Evolutionary conservation across 768 basidiomycete species (phyloP).

Genomic region (Postia placenta): DNA sequence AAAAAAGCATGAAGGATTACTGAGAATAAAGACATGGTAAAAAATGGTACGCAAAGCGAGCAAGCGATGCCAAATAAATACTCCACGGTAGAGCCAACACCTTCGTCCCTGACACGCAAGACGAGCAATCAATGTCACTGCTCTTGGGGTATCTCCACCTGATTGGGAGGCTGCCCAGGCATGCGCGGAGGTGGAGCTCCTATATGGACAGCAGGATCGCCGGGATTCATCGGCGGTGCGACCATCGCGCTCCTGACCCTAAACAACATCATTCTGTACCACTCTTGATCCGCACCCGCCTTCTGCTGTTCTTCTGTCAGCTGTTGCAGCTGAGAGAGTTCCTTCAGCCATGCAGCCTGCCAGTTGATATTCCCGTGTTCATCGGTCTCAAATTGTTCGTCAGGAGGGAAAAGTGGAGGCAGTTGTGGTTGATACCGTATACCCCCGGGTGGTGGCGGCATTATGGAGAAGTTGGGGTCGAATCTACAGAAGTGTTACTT

Average conservation of each 20-base stretch:
- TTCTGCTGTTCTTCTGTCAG: constrained; percentile 81
- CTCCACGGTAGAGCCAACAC: background rate
- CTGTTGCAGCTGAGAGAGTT: constrained; percentile 67
- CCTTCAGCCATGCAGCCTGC: constrained; percentile 76
- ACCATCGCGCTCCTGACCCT: constrained; percentile 71
- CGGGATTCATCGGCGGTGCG: constrained; percentile 30
- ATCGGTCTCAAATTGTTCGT: constrained; percentile 65
- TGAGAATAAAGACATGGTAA: background rate
- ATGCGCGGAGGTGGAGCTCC: constrained; percentile 14
- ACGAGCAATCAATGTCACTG: background rate
- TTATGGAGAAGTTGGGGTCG: constrained; percentile 50
- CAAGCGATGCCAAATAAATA: background rate
- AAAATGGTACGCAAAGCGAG: no score
- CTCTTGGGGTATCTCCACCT: constrained; percentile 15
- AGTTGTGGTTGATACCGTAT: constrained; percentile 57
- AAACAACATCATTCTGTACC: constrained; percentile 82
- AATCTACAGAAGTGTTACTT: constrained; percentile 40
- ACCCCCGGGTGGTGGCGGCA: constrained; percentile 40
- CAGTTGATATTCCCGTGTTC: constrained; percentile 79
- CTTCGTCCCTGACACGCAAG: background rate
- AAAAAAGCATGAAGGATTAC: background rate
- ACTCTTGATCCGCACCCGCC: constrained; percentile 72
- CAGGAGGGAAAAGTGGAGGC: constrained; percentile 54
- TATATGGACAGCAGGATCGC: constrained; percentile 13
- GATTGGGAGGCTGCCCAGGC: constrained; percentile 18